phyloP scores from a whole-genome alignment of 257 asterid species.

The Handroanthus guayacan region DNA sequence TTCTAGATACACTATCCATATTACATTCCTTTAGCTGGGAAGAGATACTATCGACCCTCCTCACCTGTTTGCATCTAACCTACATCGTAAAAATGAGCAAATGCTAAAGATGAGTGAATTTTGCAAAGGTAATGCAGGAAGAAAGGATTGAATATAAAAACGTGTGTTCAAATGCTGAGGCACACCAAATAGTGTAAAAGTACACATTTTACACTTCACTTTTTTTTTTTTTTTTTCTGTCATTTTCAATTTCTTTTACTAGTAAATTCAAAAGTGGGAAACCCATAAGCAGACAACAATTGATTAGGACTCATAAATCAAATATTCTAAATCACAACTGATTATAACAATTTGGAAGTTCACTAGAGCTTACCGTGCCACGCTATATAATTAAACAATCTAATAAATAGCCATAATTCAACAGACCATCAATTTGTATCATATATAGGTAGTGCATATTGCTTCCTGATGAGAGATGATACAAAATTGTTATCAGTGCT shows the following conservation, averaged over 20 bases:
- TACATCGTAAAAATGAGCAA: slow-evolving; percentile 44
- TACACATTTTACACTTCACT: background rate
- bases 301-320: background rate
- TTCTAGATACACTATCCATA: slow-evolving; percentile 45
- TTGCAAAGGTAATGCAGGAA: slow-evolving; percentile 4
- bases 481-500: background rate
- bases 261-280: slow-evolving; percentile 20
- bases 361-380: slow-evolving; percentile 3
- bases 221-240: background rate
- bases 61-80: slow-evolving; percentile 90
- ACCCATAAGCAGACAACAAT: background rate
- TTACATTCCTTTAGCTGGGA: slow-evolving; percentile 51
- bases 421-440: slow-evolving; percentile 13
- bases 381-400: slow-evolving; percentile 21
- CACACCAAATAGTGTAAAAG: background rate
- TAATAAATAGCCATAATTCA: slow-evolving; percentile 15
- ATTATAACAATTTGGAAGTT: background rate
- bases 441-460: background rate
- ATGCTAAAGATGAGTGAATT: slow-evolving; percentile 20
- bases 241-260: background rate
- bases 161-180: slow-evolving; percentile 14
- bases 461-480: slow-evolving; percentile 25
- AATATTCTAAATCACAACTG: background rate
- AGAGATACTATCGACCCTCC: slow-evolving; percentile 61
- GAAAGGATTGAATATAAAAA: background rate